These are phyloP conservation scores for Annona squamosa DNA, from an alignment of 164 flowering plant species.

Conservation along the genomic window DNA sequence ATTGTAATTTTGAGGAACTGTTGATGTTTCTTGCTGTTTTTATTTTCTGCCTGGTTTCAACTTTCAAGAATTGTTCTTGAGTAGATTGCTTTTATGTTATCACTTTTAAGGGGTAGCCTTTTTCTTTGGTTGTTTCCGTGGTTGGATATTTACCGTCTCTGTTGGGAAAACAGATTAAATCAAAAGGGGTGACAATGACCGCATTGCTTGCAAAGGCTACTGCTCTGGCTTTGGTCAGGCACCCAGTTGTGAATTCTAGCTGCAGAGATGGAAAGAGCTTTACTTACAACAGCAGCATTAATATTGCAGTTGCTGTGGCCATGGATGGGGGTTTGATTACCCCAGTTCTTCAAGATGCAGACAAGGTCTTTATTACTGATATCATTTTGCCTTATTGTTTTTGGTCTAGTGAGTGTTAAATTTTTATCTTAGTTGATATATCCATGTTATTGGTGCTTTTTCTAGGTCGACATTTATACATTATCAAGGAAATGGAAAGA, in stretches of 20 bases:
- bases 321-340: conserved; percentile 95
- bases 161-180: conserved; percentile 50
- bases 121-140: conserved; percentile 5
- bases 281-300: conserved; percentile 81
- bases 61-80: not conserved
- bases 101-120: not conserved
- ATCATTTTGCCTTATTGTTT: not conserved
- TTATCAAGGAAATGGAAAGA: conserved; percentile 97
- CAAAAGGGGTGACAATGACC: conserved; percentile 98
- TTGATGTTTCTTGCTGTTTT: not conserved
- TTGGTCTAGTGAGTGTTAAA: not conserved
- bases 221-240: conserved; percentile 85
- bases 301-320: conserved; percentile 96
- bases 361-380: conserved; percentile 52
- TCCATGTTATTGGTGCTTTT: conserved; percentile 1
- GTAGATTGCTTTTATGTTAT: not conserved
- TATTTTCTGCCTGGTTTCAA: not conserved
- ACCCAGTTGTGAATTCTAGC: conserved; percentile 85
- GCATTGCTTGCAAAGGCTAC: conserved; percentile 97
- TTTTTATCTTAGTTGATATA: not conserved
- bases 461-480: conserved; percentile 77
- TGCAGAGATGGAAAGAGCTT: conserved; percentile 97
- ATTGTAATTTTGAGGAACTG: not conserved
- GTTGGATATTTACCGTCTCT: not conserved
- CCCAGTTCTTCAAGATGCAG: conserved; percentile 97